Base-by-base conservation (phyloP, 2,329 filamentous ascomycete species). In the Arthrinium puccinioides region DNA sequence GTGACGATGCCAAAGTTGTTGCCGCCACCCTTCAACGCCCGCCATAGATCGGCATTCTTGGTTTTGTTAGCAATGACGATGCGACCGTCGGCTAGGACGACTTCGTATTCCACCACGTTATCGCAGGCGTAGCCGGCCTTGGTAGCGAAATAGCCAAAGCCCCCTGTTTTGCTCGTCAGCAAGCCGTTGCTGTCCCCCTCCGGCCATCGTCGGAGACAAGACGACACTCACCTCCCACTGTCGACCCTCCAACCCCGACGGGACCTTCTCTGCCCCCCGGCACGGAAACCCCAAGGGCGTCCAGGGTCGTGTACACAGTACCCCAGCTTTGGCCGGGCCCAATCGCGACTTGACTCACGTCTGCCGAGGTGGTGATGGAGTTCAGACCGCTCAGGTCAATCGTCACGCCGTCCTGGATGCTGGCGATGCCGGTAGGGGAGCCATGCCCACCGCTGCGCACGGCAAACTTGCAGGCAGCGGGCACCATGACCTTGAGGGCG, bases 1-100 rank as follows among this genome's bases (percentile, higher is more conserved):
- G 62, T 56, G n/a, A 57, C 49, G 40, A 61, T 49, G 34, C 63
- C 66, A 30, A 66, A 67, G 46, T 70, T 71, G 42, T 57, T 63
- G n/a, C 56, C 55, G 32, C 68, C 67, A 10, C 67, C 68, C 37
- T 63, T 63, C 4, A 70, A 53, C 1, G 66, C 67, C 36, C 54
- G 56, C 46, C 53, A 70, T 2, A 72, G 57, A 39, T 70, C 66
- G 0, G 46, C 6, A 42, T 68, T 56, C 4, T 52, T 39, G 0
- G 45, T 40, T 1, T 47, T 48, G 25, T 58, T 65, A 9, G 62
- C 66, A 13, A 61, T 59, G 20, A 67, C 49, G 27, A 70, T 56
- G 21, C 28, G 36, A 15, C 66, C 66, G 36, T 50, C 50, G 1
- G 61, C 60, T 1, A 68, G 57, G 5, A 72, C 65, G 20, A 72